Percentiles rank a stretch among this genome's conserved stretches.
Evolutionary conservation across 2,329 filamentous ascomycete genomes (phyloP).

Genomic region (Colletotrichum australisinense): DNA sequence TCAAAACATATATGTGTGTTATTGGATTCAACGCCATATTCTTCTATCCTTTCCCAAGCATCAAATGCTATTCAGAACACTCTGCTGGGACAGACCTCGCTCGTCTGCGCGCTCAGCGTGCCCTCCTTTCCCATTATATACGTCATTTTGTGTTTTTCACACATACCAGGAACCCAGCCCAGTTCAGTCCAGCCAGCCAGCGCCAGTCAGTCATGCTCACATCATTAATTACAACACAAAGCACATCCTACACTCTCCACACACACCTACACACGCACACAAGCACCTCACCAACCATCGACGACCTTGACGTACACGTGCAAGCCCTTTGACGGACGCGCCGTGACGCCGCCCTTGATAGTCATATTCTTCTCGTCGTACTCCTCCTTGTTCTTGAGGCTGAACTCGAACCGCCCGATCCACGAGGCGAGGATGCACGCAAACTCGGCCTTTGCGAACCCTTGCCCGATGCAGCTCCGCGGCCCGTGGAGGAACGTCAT

Average conservation of each 20-base stretch:
- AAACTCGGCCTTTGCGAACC: conserved; percentile 86
- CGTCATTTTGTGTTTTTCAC: neutral
- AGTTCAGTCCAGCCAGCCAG: neutral
- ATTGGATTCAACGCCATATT: neutral
- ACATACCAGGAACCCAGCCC: neutral
- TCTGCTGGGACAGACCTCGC: neutral
- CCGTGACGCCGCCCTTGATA: conserved; percentile 78
- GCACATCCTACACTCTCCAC: too few species aligned
- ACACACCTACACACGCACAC: too few species aligned
- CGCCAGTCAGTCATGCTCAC: neutral
- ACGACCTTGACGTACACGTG: conserved; percentile 69
- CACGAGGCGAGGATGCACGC: conserved; percentile 83
- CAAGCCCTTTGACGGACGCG: conserved; percentile 78
- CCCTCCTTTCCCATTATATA: neutral
- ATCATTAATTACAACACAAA: neutral
- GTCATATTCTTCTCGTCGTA: conserved; percentile 74
- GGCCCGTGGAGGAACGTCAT: conserved; percentile 90
- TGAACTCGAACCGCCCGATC: conserved; percentile 79
- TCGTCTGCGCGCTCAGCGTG: too few species aligned
- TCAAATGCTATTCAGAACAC: neutral
- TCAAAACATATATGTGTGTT: neutral
- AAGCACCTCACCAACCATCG: conserved; percentile 4
- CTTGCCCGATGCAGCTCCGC: conserved; percentile 84
- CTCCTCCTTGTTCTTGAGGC: conserved; percentile 66
- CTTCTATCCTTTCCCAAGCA: neutral